Evolutionary conservation across 106 monocot species (phyloP), one percentile per base, ranked within the genome.

Genomic region (Hemerocallis citrina): DNA sequence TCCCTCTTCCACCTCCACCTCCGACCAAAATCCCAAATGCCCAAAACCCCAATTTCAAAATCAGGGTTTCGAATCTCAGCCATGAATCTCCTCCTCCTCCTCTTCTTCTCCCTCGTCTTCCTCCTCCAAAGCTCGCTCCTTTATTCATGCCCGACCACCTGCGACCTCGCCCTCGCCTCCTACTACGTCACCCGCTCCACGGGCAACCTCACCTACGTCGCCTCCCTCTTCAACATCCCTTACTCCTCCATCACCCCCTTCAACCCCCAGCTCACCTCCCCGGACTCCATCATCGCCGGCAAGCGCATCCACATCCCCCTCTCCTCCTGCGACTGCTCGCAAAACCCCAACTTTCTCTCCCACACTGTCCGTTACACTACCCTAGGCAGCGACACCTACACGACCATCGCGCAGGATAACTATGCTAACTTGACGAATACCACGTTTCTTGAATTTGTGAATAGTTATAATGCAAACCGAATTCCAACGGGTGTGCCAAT

Each of bases 281-380:
- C 21, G 30, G 70, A 87, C 63, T 19, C 1, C 72, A 70, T 92
- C 63, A 15, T 9, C 3, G 5, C 32, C 46, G 75, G 66, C 27
- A 14, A 49, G 6, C 62, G 83, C n/a, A 27, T 83, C 63, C 50
- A 64, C 54, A 62, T 92, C 51, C 61, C 70, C 22, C 81, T 86
- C 69, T 14, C 59, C 25, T 85, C 85, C 69, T 41, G 72, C 45
- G 83, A 80, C 74, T 87, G 86, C 71, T 83, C 76, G 71, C 33
- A 65, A 52, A 23, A 76, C 46, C 56, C 60, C 39, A 55, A 33
- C 10, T 84, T 64, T 66, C 74, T 88, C 42, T 84, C 68, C 42
- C 52, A 35, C 3, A 35, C 15, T 22, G 76, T 92, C 76, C 8
- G 42, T 33, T 85, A 88, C 73, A 48, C 3, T 2, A 30, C 65